Base-by-base conservation (phyloP, 129 eudicot species). In the Escallonia herrerae region DNA sequence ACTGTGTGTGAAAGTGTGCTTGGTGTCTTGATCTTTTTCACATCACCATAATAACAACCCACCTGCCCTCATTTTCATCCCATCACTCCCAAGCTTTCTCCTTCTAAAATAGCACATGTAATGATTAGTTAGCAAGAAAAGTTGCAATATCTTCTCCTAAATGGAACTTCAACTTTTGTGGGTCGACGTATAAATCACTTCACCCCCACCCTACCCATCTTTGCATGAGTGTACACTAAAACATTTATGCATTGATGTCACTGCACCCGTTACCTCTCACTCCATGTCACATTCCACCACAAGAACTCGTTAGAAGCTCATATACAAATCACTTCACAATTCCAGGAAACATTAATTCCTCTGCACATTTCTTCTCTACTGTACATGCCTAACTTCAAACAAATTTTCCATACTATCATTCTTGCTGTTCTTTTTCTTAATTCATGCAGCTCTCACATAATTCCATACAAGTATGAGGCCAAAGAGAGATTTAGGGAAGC, bases 211-310 rank as follows among this genome's bases (percentile, higher is more conserved):
- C n/a, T n/a, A n/a, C n/a, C n/a, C n/a, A n/a, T n/a, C n/a, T n/a
- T n/a, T n/a, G n/a, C n/a, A n/a, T n/a, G n/a, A n/a, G n/a, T n/a
- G n/a, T n/a, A n/a, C n/a, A n/a, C n/a, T n/a, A n/a, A n/a, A n/a
- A n/a, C n/a, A n/a, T 14, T 6, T 56, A 52, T 72, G 3, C 55
- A 63, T 47, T 48, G 54, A 68, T 83, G 86, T 74, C 82, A 77
- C 82, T 76, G 42, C 81, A 74, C 90, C 90, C 95, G 90, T 86
- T 90, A 83, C 75, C 76, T 62, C 80, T 56, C 14, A 6, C 47
- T 65, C 76, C 77, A 60, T 61, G 48, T 76, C 81, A 75, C 73
- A 58, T 67, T 72, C 60, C 78, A 74, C 66, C 66, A 43, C 15
- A 69, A 63, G 43, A 5, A 22, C 4, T 15, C 7, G 15, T 41